Percentiles rank a stretch among this genome's conserved stretches.
These are phyloP conservation scores for Raddia guianensis DNA, from an alignment of 176 grass and related monocot genomes.

Conservation along the genomic window DNA sequence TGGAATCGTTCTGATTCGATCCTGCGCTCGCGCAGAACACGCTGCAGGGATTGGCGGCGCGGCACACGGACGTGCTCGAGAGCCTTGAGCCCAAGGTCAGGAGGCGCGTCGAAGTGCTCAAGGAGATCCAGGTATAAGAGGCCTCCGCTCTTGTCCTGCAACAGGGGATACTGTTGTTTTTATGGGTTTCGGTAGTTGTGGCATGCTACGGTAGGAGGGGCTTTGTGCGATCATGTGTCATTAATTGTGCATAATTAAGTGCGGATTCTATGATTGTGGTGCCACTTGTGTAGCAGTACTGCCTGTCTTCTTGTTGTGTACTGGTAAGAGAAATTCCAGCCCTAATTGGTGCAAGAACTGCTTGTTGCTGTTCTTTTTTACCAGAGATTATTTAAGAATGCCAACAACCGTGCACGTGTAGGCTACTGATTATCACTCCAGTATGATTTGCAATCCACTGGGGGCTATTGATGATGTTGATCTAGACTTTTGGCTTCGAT, in stretches of 20 bases:
- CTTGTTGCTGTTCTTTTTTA: not conserved
- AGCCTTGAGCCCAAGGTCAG: constrained; percentile 74
- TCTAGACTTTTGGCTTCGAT: not conserved
- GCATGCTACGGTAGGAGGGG: not conserved
- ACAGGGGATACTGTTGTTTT: not conserved
- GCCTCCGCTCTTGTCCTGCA: not conserved
- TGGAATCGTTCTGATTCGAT: constrained; percentile 1
- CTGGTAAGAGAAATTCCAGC: not conserved
- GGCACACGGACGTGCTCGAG: constrained; percentile 66
- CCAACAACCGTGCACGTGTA: not conserved
- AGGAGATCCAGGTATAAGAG: constrained; percentile 69
- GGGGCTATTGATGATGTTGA: not conserved
- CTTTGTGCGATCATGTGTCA: constrained; percentile 9
- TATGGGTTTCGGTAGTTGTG: not conserved
- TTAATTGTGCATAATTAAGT: not conserved
- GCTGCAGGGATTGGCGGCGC: constrained; percentile 67
- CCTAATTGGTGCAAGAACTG: not conserved
- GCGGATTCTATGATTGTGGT: not conserved
- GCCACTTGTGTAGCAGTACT: not conserved
- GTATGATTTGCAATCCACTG: not conserved
- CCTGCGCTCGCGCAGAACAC: constrained; percentile 50
- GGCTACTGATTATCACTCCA: not conserved
- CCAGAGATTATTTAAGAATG: not conserved
- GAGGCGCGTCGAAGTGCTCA: constrained; percentile 81
- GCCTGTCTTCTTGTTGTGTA: not conserved